phyloP scores from a whole-genome alignment of 2,329 filamentous ascomycete species.

The Cladosporium sp. region DNA sequence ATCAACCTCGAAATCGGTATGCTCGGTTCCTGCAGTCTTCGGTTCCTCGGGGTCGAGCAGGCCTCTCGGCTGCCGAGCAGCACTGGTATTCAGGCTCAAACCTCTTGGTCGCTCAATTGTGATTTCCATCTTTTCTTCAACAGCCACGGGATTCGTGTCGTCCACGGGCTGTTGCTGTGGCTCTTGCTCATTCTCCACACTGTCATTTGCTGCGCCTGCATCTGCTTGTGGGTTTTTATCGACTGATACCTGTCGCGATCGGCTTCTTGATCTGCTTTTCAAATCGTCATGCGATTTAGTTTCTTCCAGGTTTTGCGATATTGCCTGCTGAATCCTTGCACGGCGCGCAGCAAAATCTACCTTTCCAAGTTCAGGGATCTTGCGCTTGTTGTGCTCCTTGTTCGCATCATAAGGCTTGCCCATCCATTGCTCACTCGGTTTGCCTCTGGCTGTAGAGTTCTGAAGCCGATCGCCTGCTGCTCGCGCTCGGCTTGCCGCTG shows the following conservation, averaged over 20 bases:
- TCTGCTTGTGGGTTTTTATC: slow-evolving; percentile 45
- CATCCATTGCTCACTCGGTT: slow-evolving; percentile 57
- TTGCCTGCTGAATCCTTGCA: slow-evolving; percentile 79
- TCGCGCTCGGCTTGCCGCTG: slow-evolving; percentile 68
- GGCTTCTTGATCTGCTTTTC: slow-evolving; percentile 21
- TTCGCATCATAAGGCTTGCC: slow-evolving; percentile 83
- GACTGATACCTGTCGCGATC: slow-evolving; percentile 21
- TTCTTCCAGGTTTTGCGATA: slow-evolving; percentile 79
- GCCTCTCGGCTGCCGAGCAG: slow-evolving; percentile 20
- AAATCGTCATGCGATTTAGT: slow-evolving; percentile 36
- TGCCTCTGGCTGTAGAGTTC: slow-evolving; percentile 32
- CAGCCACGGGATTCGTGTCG: slow-evolving; percentile 18
- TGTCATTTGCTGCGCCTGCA: slow-evolving; percentile 19
- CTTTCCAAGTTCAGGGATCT: slow-evolving; percentile 65
- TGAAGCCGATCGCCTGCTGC: slow-evolving; percentile 43
- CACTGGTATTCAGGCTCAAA: slow-evolving; percentile 32
- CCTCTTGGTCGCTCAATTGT: slow-evolving; percentile 4
- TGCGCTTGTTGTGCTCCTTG: slow-evolving; percentile 39
- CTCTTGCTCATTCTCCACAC: slow-evolving; percentile 13
- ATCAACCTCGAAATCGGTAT: slow-evolving; percentile 46
- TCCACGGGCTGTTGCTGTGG: slow-evolving; percentile 20
- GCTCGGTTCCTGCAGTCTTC: slow-evolving; percentile 37
- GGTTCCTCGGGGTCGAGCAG: slow-evolving; percentile 27
- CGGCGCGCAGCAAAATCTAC: slow-evolving; percentile 83
- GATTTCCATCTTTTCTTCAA: not conserved